These are phyloP conservation scores for Lentinula sp. DNA, from an alignment of 768 basidiomycete genomes.

Conservation along the genomic window DNA sequence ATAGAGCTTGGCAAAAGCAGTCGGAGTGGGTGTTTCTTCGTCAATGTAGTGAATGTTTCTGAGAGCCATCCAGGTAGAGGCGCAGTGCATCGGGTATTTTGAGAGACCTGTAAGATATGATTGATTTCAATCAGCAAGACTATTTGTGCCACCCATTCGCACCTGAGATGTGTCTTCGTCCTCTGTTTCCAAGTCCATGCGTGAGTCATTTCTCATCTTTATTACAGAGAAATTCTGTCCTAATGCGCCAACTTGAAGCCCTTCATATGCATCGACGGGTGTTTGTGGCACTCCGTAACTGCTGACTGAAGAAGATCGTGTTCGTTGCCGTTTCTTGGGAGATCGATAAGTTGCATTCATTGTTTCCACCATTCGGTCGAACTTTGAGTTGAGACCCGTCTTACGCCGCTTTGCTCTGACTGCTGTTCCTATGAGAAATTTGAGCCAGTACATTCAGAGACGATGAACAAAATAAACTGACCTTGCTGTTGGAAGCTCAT, in stretches of 20 bases:
- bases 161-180: background rate
- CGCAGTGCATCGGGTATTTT: slow-evolving; percentile 16
- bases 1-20: slow-evolving; percentile 25
- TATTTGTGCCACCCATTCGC: background rate
- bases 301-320: slow-evolving; percentile 38
- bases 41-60: slow-evolving; percentile 42
- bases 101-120: slow-evolving; percentile 4
- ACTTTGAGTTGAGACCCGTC: slow-evolving; percentile 49
- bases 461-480: background rate
- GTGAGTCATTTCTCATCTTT: slow-evolving; percentile 27
- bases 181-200: slow-evolving; percentile 5
- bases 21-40: slow-evolving; percentile 41
- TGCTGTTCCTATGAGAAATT: background rate
- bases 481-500: background rate
- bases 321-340: slow-evolving; percentile 20
- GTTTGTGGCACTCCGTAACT: slow-evolving; percentile 35
- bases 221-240: slow-evolving; percentile 36
- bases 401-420: slow-evolving; percentile 40
- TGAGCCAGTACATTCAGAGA: background rate
- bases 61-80: slow-evolving; percentile 53
- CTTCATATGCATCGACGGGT: slow-evolving; percentile 33
- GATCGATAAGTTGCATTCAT: slow-evolving; percentile 37
- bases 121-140: background rate
- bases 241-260: slow-evolving; percentile 24
- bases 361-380: slow-evolving; percentile 62